Conservation (phyloP, 2,329 filamentous ascomycete species). For the Beauveria australis region DNA sequence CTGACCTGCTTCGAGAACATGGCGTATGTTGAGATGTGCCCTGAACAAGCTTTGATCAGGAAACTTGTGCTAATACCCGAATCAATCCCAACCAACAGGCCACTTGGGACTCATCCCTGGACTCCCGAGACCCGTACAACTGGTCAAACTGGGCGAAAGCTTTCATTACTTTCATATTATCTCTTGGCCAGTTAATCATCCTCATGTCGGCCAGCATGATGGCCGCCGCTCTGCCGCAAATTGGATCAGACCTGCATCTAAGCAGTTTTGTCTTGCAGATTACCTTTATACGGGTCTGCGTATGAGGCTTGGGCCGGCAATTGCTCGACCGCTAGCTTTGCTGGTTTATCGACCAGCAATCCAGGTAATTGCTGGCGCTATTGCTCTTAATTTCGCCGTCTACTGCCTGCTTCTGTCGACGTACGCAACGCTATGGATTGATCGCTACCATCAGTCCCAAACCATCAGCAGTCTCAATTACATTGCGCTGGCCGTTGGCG, state of each 20-base stretch:
- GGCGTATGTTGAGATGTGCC: not conserved
- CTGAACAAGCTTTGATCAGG: not conserved
- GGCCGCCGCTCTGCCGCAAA: slow-evolving; percentile 25
- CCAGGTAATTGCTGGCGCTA: slow-evolving; percentile 34
- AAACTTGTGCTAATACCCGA: not conserved
- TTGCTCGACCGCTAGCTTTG: slow-evolving; percentile 23
- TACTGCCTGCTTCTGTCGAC: slow-evolving; percentile 45
- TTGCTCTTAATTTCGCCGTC: slow-evolving; percentile 40
- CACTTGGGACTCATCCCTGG: slow-evolving; percentile 43
- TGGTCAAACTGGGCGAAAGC: slow-evolving; percentile 37
- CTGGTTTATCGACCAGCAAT: slow-evolving; percentile 36
- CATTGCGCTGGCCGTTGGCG: slow-evolving; percentile 39
- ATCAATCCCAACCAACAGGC: not conserved
- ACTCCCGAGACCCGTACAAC: slow-evolving; percentile 54
- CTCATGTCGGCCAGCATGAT: slow-evolving; percentile 29
- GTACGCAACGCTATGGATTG: slow-evolving; percentile 39
- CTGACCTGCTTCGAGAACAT: not conserved
- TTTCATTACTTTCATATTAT: slow-evolving; percentile 22
- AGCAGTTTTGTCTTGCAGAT: slow-evolving; percentile 19
- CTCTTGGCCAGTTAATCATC: slow-evolving; percentile 25
- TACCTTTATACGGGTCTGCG: slow-evolving; percentile 11
- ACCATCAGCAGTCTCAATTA: slow-evolving; percentile 40
- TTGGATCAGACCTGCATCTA: slow-evolving; percentile 23
- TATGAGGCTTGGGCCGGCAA: not conserved
- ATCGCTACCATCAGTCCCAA: slow-evolving; percentile 36